Evolutionary conservation across 116 monocot genomes (phyloP), one percentile per base, ranked within the genome.

Genomic region (Thalassia testudinum): DNA sequence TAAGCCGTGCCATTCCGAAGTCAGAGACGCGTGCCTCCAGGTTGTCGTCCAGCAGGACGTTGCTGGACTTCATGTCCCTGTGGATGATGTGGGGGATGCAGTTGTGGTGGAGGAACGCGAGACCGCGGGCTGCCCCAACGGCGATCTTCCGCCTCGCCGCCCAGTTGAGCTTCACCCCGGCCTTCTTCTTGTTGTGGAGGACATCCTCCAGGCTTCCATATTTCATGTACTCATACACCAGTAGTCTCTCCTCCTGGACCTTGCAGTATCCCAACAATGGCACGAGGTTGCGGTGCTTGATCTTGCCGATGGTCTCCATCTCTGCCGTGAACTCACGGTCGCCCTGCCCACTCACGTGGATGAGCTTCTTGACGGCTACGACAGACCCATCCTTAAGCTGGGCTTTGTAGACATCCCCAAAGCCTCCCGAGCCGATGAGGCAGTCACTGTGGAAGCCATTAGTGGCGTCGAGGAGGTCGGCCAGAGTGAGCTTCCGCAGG

Each of bases 11-110:
- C 87, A 87, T 87, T 25, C 87, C 87, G 45, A 87, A 87, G 59
- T 87, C 87, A 1, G 87, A 78, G 26, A 87, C 87, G 27, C 79
- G 62, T 6, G 87, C 87, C 37, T 88, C 88, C 11, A 79, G 53
- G 18, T 71, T 74, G 37, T 72, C 77, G 42, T 88, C 88, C 1
- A 88, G 51, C 1, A 88, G 72, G 5, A 88, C 88, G 20, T 88
- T 88, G 76, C 88, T 89, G 34, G 83, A 89, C 43, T 89, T 89
- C 88, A 89, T 89, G 50, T 89, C 88, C 26, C 88, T 24, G 69
- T 89, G 88, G 18, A 89, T 89, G 57, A 89, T 83, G 62, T 89
- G 83, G 21, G 88, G 88, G 52, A 67, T 60, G 80, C 88, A 89
- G 68, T 60, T 89, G 63, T 88, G 87, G 67, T 88, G 88, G 26